These are phyloP conservation scores for Orbilia blumenaviensis DNA, from an alignment of 2,329 filamentous ascomycete genomes.

Conservation along the genomic window DNA sequence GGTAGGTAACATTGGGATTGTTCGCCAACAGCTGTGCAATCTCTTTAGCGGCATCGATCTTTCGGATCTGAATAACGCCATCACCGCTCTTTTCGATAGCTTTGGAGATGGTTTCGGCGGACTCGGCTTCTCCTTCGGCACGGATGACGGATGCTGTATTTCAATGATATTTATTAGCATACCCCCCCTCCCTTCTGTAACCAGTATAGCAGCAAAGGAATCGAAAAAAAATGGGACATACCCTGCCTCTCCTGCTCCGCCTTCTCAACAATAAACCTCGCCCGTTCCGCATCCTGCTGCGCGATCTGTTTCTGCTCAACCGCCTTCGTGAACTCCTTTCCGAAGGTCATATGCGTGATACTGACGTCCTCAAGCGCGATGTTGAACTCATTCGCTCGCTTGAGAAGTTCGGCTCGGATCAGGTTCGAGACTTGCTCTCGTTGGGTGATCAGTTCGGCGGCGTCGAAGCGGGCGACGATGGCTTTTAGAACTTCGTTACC, in stretches of 20 bases:
- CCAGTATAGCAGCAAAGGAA: neutral
- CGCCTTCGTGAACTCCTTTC: constrained; percentile 96
- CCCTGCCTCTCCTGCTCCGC: constrained; percentile 99
- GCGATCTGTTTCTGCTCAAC: constrained; percentile 99
- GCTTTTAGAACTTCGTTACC: constrained; percentile 99
- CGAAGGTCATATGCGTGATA: constrained; percentile 99
- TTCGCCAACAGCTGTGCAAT: constrained; percentile 87
- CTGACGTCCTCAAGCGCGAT: constrained; percentile 98
- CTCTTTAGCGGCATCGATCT: constrained; percentile 95
- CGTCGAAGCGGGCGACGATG: constrained; percentile 98
- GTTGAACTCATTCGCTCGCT: constrained; percentile 96
- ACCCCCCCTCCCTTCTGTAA: too few relatives aligned
- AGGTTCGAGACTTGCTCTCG: constrained; percentile 95
- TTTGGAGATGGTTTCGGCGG: constrained; percentile 91
- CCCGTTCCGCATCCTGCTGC: constrained; percentile 96
- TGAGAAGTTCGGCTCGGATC: constrained; percentile 90
- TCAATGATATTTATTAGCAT: too few relatives aligned
- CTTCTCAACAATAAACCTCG: constrained; percentile 97
- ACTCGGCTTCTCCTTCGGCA: constrained; percentile 96
- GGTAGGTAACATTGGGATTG: constrained; percentile 95
- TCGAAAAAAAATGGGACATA: constrained; percentile 64
- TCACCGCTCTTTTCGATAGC: constrained; percentile 93
- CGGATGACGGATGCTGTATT: constrained; percentile 74
- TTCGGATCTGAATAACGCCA: constrained; percentile 91
- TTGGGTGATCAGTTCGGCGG: constrained; percentile 97